These are phyloP conservation scores for Athelia sp. DNA, from an alignment of 1,284 basidiomycete genomes.

Conservation along the genomic window DNA sequence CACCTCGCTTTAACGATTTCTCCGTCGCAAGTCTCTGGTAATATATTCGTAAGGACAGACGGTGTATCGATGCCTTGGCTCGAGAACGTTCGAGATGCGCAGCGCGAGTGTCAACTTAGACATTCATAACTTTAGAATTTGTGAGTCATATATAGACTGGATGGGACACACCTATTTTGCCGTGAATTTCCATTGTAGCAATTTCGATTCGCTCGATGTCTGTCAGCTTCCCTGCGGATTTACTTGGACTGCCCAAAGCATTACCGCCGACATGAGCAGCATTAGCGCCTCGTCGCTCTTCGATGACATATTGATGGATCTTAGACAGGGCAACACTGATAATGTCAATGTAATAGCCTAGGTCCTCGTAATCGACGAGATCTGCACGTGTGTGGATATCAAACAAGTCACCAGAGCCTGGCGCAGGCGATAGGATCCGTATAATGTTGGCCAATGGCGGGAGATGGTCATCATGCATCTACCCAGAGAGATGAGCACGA, in stretches of 20 bases:
- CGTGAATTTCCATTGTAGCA: conserved; percentile 47
- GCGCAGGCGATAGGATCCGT: conserved; percentile 30
- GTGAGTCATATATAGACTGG: not conserved
- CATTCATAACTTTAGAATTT: not conserved
- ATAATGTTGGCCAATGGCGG: conserved; percentile 42
- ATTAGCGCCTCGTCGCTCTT: conserved; percentile 30
- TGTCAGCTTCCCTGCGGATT: conserved; percentile 28
- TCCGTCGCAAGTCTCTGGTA: conserved; percentile 48
- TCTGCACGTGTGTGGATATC: conserved; percentile 33
- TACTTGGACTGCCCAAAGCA: conserved; percentile 23
- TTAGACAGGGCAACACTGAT: conserved; percentile 54
- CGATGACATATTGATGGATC: conserved; percentile 47
- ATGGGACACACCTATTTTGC: conserved; percentile 54
- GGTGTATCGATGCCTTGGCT: conserved; percentile 60
- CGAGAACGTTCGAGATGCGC: conserved; percentile 68
- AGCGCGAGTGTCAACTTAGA: conserved; percentile 62
- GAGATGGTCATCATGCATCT: conserved; percentile 11
- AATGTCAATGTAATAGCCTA: conserved; percentile 48
- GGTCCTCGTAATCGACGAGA: conserved; percentile 51
- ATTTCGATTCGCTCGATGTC: conserved; percentile 42
- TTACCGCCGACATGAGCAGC: not conserved
- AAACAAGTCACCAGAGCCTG: conserved; percentile 31
- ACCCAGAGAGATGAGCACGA: too few relatives aligned
- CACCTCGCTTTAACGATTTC: too few relatives aligned
- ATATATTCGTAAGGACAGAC: conserved; percentile 53